Base-by-base conservation (phyloP, 164 flowering plant genomes). In the Umbellularia californica region DNA sequence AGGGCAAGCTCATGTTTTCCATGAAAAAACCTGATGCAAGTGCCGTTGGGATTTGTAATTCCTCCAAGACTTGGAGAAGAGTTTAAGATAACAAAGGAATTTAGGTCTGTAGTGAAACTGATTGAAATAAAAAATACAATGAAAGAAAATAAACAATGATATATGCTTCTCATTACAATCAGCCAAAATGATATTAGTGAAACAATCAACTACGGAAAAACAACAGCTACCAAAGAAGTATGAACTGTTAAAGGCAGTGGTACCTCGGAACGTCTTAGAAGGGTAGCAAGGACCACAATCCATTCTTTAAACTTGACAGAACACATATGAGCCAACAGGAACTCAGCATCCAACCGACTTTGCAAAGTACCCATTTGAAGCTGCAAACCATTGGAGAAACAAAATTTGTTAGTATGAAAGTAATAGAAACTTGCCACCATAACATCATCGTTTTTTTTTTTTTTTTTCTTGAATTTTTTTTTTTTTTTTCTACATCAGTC, bases 241-340 rank as follows among this genome's bases (percentile, higher is more conserved):
- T n/a, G 11, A 41, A 20, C 15, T 30, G 12, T 30, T 22, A 30
- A 77, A 74, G 71, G 30, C 64, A 72, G 28, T 52, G 24, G 77
- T 84, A 93, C 99, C 97, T 96, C 98, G 23, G 93, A 81, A 70
- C 98, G 92, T 79, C 97, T 87, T 79, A 94, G 78, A 73, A 96
- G 94, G 23, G 99, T 96, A 15, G 99, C 98, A 65, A 96, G 88
- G 75, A 94, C 93, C 73, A 96, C 98, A 65, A 96, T 94, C 99
- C 99, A 96, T 81, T 94, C 99, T 76, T 94, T 94, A 77, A 96
- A 96, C 84, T 94, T 92, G 78, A 94, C 97, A 70, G 97, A 88
- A 79, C 99, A 96, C 98, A 96, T 94, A 72, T 96, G 97, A 58
- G 99, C 86, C 86, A 96, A 83, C 41, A 96, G 95, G 70, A 96